These are phyloP conservation scores for Rhododendron vialii DNA, from an alignment of 148 eudicot genomes.

Conservation along the genomic window DNA sequence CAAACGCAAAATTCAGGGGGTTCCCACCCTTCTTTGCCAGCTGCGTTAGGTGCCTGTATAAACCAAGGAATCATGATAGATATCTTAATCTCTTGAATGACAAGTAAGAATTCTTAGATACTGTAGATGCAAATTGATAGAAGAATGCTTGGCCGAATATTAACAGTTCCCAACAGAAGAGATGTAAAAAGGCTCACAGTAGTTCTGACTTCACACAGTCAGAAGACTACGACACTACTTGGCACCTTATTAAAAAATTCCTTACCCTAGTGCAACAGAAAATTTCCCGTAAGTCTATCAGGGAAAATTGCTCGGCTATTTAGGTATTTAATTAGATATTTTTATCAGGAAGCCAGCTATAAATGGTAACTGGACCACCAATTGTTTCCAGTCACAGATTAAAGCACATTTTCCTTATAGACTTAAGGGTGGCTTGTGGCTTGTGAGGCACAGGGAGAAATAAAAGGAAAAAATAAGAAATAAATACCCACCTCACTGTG, in stretches of 20 bases:
- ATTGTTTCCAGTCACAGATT: not conserved
- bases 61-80: not conserved
- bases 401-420: not conserved
- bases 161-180: not conserved
- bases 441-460: not conserved
- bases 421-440: not conserved
- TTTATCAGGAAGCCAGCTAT: not conserved
- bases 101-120: not conserved
- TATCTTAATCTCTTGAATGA: not conserved
- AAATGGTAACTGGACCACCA: not conserved
- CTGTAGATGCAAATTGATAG: not conserved
- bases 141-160: not conserved
- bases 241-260: not conserved
- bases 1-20: slow-evolving; percentile 79
- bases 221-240: not conserved
- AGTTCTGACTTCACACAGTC: not conserved
- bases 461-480: not conserved
- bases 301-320: not conserved
- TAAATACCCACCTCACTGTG: too few relatives aligned
- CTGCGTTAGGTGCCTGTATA: slow-evolving; percentile 76
- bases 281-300: not conserved
- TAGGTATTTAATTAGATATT: not conserved
- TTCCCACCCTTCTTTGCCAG: slow-evolving; percentile 76
- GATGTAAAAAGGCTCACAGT: not conserved
- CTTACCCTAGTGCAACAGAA: not conserved